Percentiles rank a stretch among this genome's conserved stretches.
Evolutionary conservation across 2,329 filamentous ascomycete species (phyloP).

Genomic region (Diaporthe citri): DNA sequence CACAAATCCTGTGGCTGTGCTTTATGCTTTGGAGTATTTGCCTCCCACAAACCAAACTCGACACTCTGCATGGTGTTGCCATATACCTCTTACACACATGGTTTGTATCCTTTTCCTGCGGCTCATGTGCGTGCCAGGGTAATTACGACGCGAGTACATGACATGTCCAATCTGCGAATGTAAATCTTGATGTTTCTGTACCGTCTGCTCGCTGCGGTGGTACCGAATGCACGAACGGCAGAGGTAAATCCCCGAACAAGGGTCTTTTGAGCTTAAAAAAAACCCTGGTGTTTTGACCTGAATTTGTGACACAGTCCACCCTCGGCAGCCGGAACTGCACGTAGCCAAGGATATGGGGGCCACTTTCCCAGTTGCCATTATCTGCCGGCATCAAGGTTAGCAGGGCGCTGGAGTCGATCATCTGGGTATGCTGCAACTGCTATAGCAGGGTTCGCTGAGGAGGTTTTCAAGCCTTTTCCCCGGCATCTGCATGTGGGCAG

Average conservation of each 20-base stretch:
- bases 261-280: conserved; percentile 25
- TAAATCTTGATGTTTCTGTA: conserved; percentile 1
- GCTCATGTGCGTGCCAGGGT: background rate
- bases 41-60: background rate
- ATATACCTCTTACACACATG: background rate
- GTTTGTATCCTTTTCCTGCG: background rate
- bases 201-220: background rate
- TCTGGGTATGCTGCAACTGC: background rate
- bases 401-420: background rate
- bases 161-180: background rate
- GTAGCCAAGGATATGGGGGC: background rate
- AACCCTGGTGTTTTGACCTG: conserved; percentile 25
- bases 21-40: background rate
- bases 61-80: background rate
- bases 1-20: conserved; percentile 1
- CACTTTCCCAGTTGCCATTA: background rate
- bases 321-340: conserved; percentile 17
- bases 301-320: conserved; percentile 24
- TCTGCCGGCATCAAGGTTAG: background rate
- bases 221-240: conserved; percentile 23
- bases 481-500: background rate
- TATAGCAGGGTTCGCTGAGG: background rate
- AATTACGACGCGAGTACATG: background rate
- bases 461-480: background rate
- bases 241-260: conserved; percentile 16